Base-by-base conservation (phyloP, 2,329 filamentous ascomycete genomes). In the Pyricularia pennisetigena region DNA sequence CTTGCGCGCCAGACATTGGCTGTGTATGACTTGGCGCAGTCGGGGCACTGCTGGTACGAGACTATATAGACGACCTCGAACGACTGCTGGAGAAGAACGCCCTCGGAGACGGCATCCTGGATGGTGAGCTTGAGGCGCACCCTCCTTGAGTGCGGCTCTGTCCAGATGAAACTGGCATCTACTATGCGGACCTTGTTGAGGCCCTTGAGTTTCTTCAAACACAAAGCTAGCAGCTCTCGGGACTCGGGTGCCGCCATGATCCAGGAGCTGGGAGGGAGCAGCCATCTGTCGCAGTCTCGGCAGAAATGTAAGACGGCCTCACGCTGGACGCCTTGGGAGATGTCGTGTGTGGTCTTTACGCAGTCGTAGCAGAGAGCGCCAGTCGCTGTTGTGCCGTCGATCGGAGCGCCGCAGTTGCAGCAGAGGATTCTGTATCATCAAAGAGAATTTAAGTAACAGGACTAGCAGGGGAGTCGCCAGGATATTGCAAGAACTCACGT, bases 161-260 rank as follows among this genome's bases (percentile, higher is more conserved):
- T 99, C 95, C 95, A 99, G 76, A 98, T 91, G 77, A 98, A 99
- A 74, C 88, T 91, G 64, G 95, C 95, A 77, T 99, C 95, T 75
- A 97, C 94, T 75, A 99, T 95, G 70, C 95, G 87, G 72, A 97
- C 92, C 82, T 95, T 97, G 77, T 90, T 88, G 71, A 99, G 81
- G 32, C 94, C 94, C 71, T 91, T 85, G 71, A 99, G 81, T 79
- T 95, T 96, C 76, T 93, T 90, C 72, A 99, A 83, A 79, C 95
- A 99, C 64, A 99, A 82, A 6, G 95, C 94, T 67, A 99, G 85
- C 69, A 99, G 85, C 81, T 99, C 95, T 80, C 94, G 89, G 62
- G 93, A 97, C 80, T 99, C 95, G 68, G 87, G 92, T 24, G 86
- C 79, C 26, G 95, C 95, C 65, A 91, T 88, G 68, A 97, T 85